phyloP scores from a whole-genome alignment of 495 filamentous ascomycete genomes.

The Copromyces sp. region DNA sequence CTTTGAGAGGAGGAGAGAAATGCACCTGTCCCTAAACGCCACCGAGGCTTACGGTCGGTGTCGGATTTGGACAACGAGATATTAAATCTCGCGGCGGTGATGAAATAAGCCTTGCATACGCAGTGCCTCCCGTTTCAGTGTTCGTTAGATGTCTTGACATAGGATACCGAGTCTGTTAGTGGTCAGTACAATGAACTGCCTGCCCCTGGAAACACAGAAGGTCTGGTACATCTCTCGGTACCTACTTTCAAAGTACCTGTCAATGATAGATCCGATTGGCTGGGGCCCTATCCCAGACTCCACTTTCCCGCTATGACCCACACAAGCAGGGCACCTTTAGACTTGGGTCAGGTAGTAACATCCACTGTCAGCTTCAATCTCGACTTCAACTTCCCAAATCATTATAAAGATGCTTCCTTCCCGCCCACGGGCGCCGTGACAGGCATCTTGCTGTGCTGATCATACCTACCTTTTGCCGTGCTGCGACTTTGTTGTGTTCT shows the following conservation, averaged over 20 bases:
- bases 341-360: not conserved
- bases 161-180: not conserved
- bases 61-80: not conserved
- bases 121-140: not conserved
- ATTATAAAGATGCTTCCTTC: not conserved
- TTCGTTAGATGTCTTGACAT: not conserved
- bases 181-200: not conserved
- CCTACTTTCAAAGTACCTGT: not conserved
- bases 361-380: not conserved
- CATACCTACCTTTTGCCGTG: not conserved
- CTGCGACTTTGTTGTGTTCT: not conserved
- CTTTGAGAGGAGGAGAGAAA: not conserved
- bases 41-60: not conserved
- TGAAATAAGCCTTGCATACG: not conserved
- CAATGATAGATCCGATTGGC: too few species aligned
- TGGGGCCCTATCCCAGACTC: too few species aligned
- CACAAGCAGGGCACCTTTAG: too few species aligned
- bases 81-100: too few species aligned
- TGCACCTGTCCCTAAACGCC: not conserved
- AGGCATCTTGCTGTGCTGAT: not conserved
- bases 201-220: too few species aligned
- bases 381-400: not conserved
- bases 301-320: too few species aligned
- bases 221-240: not conserved
- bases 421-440: not conserved